These are phyloP conservation scores for Hordeum pubiflorum DNA, from an alignment of 202 grass and related monocot genomes.

Conservation along the genomic window DNA sequence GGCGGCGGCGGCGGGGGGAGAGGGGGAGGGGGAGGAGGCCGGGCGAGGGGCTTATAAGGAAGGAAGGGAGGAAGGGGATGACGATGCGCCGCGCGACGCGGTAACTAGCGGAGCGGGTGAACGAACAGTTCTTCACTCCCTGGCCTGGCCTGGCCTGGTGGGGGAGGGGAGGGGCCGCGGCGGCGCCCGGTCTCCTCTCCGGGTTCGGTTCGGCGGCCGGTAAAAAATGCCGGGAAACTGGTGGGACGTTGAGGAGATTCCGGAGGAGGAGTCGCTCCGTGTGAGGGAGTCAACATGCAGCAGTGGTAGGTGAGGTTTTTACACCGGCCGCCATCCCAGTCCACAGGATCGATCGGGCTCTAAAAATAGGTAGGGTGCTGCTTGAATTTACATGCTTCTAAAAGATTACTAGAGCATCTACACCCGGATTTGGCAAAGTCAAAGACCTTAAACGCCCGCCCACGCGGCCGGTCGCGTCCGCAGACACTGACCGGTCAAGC, in stretches of 20 bases:
- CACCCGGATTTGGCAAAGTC: too few relatives aligned
- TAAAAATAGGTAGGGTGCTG: too few relatives aligned
- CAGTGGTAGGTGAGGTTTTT: too few relatives aligned
- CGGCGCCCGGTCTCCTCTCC: slow-evolving; percentile 15
- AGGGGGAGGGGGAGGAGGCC: background rate
- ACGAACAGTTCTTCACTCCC: background rate
- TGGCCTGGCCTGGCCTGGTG: too few relatives aligned
- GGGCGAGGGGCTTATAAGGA: slow-evolving; percentile 45
- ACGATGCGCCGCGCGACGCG: background rate
- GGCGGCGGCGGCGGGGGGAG: background rate
- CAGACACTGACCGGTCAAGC: too few relatives aligned
- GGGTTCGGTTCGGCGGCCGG: slow-evolving; percentile 1
- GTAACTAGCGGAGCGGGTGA: background rate
- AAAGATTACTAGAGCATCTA: too few relatives aligned
- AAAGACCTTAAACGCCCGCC: too few relatives aligned
- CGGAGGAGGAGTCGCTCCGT: background rate
- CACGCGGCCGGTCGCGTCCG: too few relatives aligned
- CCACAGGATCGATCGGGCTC: too few relatives aligned
- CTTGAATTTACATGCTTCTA: too few relatives aligned
- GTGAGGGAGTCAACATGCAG: background rate
- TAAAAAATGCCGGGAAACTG: slow-evolving; percentile 33
- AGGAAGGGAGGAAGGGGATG: slow-evolving; percentile 13
- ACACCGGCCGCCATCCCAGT: too few relatives aligned
- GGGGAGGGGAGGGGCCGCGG: background rate
- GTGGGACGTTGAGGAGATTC: background rate